phyloP scores from a whole-genome alignment of 2,329 filamentous ascomycete genomes.

The Neofusicoccum sp. region DNA sequence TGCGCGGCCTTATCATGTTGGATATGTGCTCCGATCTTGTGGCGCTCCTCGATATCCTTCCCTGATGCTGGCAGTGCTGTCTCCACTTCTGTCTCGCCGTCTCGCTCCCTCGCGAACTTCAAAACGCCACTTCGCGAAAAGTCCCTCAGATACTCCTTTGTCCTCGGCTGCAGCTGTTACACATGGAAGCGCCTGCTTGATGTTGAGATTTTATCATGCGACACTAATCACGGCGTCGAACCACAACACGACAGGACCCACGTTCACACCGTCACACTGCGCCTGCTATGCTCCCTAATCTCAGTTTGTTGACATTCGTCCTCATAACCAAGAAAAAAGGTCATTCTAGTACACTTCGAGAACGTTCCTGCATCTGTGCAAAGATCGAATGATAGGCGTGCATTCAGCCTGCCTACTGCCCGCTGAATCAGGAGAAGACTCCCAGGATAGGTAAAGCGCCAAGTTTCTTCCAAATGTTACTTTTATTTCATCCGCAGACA shows the following conservation, averaged over 20 bases:
- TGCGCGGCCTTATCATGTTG: background rate
- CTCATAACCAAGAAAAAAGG: background rate
- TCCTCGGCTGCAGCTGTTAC: background rate
- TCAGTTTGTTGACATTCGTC: background rate
- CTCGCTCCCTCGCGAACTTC: background rate
- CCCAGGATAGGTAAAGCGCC: too few relatives aligned
- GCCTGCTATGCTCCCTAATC: background rate
- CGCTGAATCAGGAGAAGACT: too few relatives aligned
- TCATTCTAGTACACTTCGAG: background rate
- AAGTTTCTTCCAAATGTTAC: too few relatives aligned
- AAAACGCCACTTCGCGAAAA: background rate
- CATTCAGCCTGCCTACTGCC: too few relatives aligned
- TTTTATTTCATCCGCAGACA: too few relatives aligned
- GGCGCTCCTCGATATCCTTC: background rate
- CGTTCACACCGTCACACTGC: background rate
- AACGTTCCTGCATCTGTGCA: background rate
- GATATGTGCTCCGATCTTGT: background rate
- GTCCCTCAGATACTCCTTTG: background rate
- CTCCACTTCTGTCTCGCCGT: background rate
- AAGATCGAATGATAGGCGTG: too few relatives aligned
- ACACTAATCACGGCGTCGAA: background rate
- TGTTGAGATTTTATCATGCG: background rate
- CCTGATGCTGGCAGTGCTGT: background rate
- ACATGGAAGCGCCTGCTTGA: conserved; percentile 3
- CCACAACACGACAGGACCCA: background rate